Base-by-base conservation (phyloP, 306 rosid genomes). In the Nissolia schottii region DNA sequence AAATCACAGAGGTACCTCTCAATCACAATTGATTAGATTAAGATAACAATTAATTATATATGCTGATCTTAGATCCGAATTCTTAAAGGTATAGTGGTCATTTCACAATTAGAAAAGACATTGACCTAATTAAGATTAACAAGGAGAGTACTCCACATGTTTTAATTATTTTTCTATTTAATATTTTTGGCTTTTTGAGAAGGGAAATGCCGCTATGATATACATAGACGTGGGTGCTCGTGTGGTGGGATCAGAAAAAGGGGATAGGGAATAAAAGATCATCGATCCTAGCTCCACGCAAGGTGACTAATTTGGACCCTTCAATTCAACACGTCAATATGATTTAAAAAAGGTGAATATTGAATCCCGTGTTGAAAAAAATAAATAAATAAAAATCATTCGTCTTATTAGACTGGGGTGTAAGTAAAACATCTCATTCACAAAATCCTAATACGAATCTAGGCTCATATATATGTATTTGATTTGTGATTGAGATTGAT, bases 361-460 rank as follows among this genome's bases (percentile, higher is more conserved):
- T 60, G 76, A 70, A 73, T 22, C 72, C 72, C 62, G 37, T 10
- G 61, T 70, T 76, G 78, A 79, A 76, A 67, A 76, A n/a, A n/a
- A n/a, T n/a, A n/a, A 57, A 57, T 77, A 48, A 70, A 77, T 81
- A 25, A 58, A 66, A 75, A 27, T n/a, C 69, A 59, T 72, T 72
- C 65, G 81, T 82, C 74, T 71, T 37, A 75, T 79, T 69, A 41
- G 18, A 59, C 3, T 9, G 3, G 4, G 45, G 67, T 67, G 82
- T 23, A 58, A 82, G 87, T 83, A 76, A 77, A 79, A 79, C 85
- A 80, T 87, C 86, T 55, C 68, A 77, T 74, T 82, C 86, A 80
- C 23, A 51, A 63, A 74, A 79, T 78, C 79, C 23, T 19, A 76
- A 43, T 29, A 32, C 68, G 64, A 74, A 62, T 68, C 77, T 82